Evolutionary conservation across 2,329 filamentous ascomycete species (phyloP).

Genomic region (Colletotrichum cordylinicola): DNA sequence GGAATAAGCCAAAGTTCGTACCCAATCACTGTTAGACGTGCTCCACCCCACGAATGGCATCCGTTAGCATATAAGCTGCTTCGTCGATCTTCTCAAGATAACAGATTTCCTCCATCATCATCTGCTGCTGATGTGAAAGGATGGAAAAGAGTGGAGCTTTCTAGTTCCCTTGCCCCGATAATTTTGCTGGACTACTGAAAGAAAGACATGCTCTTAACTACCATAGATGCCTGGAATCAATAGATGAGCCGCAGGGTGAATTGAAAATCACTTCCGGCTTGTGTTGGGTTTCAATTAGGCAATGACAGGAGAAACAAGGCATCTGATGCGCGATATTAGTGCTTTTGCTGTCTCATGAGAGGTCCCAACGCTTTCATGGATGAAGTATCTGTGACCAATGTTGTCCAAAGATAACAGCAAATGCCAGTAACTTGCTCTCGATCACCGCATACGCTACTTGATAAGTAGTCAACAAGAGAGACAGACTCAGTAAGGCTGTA

Average conservation of each 20-base stretch:
- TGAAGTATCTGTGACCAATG: not conserved
- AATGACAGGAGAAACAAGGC: not conserved
- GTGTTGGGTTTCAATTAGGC: not conserved
- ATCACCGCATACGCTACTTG: not conserved
- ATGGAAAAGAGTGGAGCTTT: not conserved
- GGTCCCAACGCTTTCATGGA: not conserved
- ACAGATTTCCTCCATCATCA: not conserved
- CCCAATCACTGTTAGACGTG: accelerated
- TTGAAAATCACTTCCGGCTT: too few species aligned
- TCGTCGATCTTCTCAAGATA: not conserved
- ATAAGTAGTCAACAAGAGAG: not conserved
- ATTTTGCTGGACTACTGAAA: not conserved
- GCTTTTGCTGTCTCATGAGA: not conserved
- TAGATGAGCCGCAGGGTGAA: too few species aligned
- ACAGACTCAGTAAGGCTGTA: too few species aligned
- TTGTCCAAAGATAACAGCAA: not conserved
- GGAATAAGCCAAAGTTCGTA: not conserved
- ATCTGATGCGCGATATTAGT: not conserved
- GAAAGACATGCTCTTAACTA: not conserved
- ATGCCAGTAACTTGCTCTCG: not conserved
- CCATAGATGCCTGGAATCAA: not conserved
- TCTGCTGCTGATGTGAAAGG: not conserved
- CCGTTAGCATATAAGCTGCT: not conserved
- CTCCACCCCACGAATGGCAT: not conserved
- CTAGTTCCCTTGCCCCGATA: accelerated